phyloP scores from a whole-genome alignment of 2,329 filamentous ascomycete species.

The Daldinia eschscholtzii region DNA sequence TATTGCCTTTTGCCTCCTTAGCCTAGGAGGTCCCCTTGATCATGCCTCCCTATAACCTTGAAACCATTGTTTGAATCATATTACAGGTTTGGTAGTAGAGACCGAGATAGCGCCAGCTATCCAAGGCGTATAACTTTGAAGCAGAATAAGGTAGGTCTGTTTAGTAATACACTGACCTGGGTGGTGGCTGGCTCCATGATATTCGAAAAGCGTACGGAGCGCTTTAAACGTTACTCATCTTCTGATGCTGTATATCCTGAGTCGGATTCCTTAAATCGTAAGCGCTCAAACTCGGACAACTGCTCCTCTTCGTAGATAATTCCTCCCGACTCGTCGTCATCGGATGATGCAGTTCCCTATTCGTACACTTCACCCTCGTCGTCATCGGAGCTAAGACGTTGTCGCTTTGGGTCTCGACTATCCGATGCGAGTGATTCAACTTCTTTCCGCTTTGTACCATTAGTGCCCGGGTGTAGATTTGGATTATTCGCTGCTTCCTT shows the following conservation, averaged over 20 bases:
- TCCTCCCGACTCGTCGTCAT: neutral
- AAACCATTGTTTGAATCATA: neutral
- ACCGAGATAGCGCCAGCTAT: neutral
- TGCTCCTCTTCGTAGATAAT: neutral
- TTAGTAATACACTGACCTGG: neutral
- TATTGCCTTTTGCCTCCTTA: conserved; percentile 2
- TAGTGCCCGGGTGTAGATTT: conserved; percentile 48
- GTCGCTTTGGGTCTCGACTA: conserved; percentile 59
- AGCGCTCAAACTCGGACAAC: neutral
- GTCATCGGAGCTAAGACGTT: conserved; percentile 58
- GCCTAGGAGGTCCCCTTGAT: neutral
- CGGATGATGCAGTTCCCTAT: conserved; percentile 34
- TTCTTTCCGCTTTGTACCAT: conserved; percentile 59
- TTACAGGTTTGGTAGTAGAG: conserved; percentile 2
- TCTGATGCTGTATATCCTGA: conserved; percentile 4
- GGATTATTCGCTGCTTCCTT: conserved; percentile 53
- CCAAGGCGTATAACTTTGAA: neutral
- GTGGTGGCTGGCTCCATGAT: neutral
- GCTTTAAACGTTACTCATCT: neutral
- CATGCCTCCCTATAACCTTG: conserved; percentile 1
- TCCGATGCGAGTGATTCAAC: conserved; percentile 54
- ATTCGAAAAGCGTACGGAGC: neutral
- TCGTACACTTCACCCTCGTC: conserved; percentile 63
- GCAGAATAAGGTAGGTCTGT: neutral
- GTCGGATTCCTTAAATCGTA: neutral